phyloP scores from a whole-genome alignment of 108 stramenopile genomes.

The Cylindrotheca fusiformis region DNA sequence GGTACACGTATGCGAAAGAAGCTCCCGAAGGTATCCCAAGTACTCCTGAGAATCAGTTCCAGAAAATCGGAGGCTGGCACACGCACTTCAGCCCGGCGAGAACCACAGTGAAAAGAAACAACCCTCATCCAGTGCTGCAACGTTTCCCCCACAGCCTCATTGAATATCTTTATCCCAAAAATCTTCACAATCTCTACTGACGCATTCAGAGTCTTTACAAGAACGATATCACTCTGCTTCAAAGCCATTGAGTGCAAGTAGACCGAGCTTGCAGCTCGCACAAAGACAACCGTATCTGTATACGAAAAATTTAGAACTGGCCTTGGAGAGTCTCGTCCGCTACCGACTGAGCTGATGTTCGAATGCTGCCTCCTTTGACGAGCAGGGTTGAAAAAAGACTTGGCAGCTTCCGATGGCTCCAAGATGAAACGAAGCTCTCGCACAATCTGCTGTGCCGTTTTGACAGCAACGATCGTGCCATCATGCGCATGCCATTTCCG shows the following conservation, averaged over 20 bases:
- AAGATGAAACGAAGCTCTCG: conserved; percentile 63
- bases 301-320: conserved; percentile 40
- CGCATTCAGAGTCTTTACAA: conserved; percentile 65
- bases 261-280: conserved; percentile 77
- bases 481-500: conserved; percentile 85
- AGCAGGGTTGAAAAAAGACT: conserved; percentile 39
- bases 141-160: conserved; percentile 81
- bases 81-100: conserved; percentile 75
- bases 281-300: conserved; percentile 76
- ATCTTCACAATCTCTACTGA: conserved; percentile 81
- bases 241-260: conserved; percentile 76
- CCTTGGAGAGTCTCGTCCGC: conserved; percentile 4
- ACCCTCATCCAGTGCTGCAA: conserved; percentile 91
- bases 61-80: conserved; percentile 82
- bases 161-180: conserved; percentile 84
- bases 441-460: conserved; percentile 72
- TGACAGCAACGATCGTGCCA: conserved; percentile 68
- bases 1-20: conserved; percentile 79
- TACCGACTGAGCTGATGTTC: neutral
- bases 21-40: conserved; percentile 83
- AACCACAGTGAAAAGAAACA: conserved; percentile 81
- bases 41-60: conserved; percentile 78
- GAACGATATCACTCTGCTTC: conserved; percentile 69
- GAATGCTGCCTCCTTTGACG: conserved; percentile 4
- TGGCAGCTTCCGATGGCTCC: conserved; percentile 39